Evolutionary conservation across 2,329 filamentous ascomycete species (phyloP).

Genomic region (Hirsutella rhossiliensis): DNA sequence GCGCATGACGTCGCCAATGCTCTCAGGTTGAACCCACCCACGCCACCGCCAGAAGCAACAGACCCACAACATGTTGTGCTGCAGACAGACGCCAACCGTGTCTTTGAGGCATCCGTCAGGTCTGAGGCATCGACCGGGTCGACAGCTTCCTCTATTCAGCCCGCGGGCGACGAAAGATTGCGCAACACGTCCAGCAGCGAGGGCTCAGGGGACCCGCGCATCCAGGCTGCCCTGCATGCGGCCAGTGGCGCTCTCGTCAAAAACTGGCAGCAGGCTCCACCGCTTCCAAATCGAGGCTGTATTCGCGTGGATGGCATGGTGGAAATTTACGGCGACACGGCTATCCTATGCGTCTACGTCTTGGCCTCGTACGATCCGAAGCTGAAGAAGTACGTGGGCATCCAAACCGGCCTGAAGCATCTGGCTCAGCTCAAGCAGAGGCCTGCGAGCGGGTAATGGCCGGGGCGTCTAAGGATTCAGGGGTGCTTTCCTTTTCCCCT

Average conservation of each 20-base stretch:
- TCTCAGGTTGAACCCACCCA: conserved; percentile 27
- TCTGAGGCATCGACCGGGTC: too few species aligned
- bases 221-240: too few species aligned
- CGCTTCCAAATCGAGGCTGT: conserved; percentile 35
- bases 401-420: conserved; percentile 31
- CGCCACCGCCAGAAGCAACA: conserved; percentile 5
- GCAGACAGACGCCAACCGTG: too few species aligned
- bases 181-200: too few species aligned
- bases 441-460: conserved; percentile 17
- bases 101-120: too few species aligned
- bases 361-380: conserved; percentile 44
- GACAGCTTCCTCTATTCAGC: too few species aligned
- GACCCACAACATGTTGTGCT: too few species aligned
- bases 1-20: conserved; percentile 27
- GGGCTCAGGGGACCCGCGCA: too few species aligned
- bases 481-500: too few species aligned
- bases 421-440: conserved; percentile 27
- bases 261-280: conserved; percentile 32
- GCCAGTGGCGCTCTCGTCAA: conserved; percentile 20
- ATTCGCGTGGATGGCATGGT: conserved; percentile 42
- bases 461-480: too few species aligned
- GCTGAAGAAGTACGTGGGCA: conserved; percentile 29
- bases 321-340: conserved; percentile 34
- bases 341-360: conserved; percentile 38
- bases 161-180: too few species aligned